Conservation (phyloP, 2,329 filamentous ascomycete genomes). For the Neurospora sp. region DNA sequence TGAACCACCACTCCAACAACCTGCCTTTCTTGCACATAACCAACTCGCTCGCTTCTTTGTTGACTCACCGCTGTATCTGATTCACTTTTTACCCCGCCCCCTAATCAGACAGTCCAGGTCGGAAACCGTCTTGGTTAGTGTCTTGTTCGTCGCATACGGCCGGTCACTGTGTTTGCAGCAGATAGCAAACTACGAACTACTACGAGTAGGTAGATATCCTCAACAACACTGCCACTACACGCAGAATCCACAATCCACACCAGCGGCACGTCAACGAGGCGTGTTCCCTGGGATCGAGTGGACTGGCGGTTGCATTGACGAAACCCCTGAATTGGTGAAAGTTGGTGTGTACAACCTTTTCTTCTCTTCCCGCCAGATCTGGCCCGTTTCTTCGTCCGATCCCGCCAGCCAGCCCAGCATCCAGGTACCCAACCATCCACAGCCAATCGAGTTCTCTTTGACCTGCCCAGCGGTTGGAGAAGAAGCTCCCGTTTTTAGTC, state of each 20-base stretch:
- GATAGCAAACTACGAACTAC: neutral
- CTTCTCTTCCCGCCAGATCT: conserved; percentile 2
- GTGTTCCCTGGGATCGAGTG: neutral
- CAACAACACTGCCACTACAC: neutral
- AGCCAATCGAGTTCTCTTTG: neutral
- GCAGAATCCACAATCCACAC: neutral
- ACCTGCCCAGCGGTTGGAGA: conserved; percentile 2
- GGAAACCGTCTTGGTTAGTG: neutral
- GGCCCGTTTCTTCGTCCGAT: conserved; percentile 8
- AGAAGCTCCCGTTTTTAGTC: neutral
- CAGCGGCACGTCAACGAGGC: neutral
- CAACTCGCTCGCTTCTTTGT: neutral
- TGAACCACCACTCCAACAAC: neutral
- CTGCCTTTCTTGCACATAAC: neutral
- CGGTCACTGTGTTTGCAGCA: neutral
- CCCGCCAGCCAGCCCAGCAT: neutral
- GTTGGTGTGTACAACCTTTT: conserved; percentile 5
- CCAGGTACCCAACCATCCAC: neutral
- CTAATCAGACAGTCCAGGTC: neutral
- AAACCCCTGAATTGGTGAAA: conserved; percentile 9
- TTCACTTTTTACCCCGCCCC: neutral
- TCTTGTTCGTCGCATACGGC: neutral
- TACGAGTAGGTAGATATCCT: neutral
- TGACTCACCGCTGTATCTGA: neutral
- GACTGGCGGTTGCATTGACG: conserved; percentile 12